Evolutionary conservation across 768 basidiomycete species (phyloP).

Genomic region (Boletus tomentosulus): DNA sequence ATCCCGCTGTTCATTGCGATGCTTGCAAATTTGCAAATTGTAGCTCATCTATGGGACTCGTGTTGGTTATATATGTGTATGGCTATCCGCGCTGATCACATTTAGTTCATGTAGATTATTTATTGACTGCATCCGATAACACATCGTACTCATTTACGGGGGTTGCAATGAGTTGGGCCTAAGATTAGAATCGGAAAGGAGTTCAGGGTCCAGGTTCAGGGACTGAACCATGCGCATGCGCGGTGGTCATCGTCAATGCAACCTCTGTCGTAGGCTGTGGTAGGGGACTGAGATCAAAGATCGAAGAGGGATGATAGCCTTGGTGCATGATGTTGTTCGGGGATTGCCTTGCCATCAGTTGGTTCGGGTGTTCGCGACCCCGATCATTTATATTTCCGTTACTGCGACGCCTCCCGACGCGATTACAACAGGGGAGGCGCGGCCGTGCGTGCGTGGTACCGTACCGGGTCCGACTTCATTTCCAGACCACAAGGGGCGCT

Average conservation of each 20-base stretch:
- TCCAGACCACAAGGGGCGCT: conserved; percentile 1
- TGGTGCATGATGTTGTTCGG: not conserved
- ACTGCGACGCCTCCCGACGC: conserved; percentile 6
- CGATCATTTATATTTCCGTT: conserved; percentile 6
- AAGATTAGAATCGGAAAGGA: not conserved
- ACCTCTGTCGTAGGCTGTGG: not conserved
- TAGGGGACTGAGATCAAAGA: not conserved
- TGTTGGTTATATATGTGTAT: not conserved
- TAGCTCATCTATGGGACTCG: not conserved
- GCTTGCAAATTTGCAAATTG: not conserved
- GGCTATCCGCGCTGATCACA: not conserved
- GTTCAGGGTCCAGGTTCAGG: not conserved
- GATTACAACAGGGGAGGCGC: conserved; percentile 3
- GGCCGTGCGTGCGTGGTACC: conserved; percentile 6
- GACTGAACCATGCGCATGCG: not conserved
- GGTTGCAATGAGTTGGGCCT: not conserved
- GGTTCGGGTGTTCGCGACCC: not conserved
- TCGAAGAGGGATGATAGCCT: not conserved
- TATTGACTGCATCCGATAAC: not conserved
- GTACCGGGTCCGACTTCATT: conserved; percentile 16
- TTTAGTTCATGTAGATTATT: not conserved
- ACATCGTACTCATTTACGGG: not conserved
- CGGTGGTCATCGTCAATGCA: not conserved
- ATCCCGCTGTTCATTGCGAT: not conserved
- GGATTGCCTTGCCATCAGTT: conserved; percentile 2